These are phyloP conservation scores for Penicillium sp. DNA, from an alignment of 2,329 filamentous ascomycete genomes.

Conservation along the genomic window DNA sequence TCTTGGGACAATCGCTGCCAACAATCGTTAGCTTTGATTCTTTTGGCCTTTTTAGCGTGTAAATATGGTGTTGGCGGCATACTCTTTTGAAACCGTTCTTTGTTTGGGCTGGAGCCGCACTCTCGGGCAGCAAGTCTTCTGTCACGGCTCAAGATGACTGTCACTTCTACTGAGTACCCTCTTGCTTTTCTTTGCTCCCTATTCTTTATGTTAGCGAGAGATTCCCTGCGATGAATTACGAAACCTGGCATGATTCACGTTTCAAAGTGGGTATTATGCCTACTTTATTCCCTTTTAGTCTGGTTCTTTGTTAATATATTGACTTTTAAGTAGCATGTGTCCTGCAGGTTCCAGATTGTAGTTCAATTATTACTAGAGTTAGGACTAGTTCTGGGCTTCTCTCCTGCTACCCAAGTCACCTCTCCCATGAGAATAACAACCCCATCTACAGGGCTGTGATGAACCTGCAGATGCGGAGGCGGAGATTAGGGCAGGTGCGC, in stretches of 20 bases:
- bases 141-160: not conserved
- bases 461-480: conserved; percentile 18
- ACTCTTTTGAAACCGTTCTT: conserved; percentile 18
- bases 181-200: conserved; percentile 17
- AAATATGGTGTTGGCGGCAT: conserved; percentile 15
- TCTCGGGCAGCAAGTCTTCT: conserved; percentile 4
- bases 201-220: conserved; percentile 28
- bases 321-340: not conserved
- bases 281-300: not conserved
- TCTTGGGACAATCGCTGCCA: conserved; percentile 35
- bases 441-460: not conserved
- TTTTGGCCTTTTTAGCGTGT: not conserved
- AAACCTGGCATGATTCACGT: conserved; percentile 22
- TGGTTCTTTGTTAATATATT: not conserved
- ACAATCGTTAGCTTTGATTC: conserved; percentile 29
- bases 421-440: not conserved
- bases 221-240: conserved; percentile 30
- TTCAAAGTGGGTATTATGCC: conserved; percentile 14
- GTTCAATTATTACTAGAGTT: not conserved
- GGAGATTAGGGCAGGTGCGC: conserved; percentile 32
- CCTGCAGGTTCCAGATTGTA: not conserved
- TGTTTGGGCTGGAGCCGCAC: conserved; percentile 20
- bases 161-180: not conserved
- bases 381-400: not conserved
- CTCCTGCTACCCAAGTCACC: not conserved